Evolutionary conservation across 345 rosid genomes (phyloP).

Genomic region (Draba incana): DNA sequence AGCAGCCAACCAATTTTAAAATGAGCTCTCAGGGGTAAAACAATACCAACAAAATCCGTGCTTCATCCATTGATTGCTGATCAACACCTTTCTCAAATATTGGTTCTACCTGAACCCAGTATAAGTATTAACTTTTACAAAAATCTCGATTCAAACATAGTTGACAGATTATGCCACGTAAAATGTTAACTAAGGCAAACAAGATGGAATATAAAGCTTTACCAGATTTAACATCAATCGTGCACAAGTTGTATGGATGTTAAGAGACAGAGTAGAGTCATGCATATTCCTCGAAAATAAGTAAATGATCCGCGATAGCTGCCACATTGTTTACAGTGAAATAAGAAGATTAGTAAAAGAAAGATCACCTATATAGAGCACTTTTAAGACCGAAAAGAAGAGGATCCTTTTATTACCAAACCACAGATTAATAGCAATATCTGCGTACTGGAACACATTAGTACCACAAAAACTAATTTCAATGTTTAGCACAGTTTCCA

Average conservation of each 20-base stretch:
- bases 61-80: slow-evolving; percentile 91
- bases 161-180: slow-evolving; percentile 15
- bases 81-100: slow-evolving; percentile 95
- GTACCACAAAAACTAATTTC: slow-evolving; percentile 16
- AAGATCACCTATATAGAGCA: slow-evolving; percentile 3
- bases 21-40: slow-evolving; percentile 31
- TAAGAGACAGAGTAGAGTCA: slow-evolving; percentile 87
- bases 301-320: slow-evolving; percentile 94
- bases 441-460: slow-evolving; percentile 20
- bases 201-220: slow-evolving; percentile 35
- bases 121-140: slow-evolving; percentile 27
- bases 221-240: slow-evolving; percentile 99
- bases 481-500: slow-evolving; percentile 6
- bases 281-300: slow-evolving; percentile 97
- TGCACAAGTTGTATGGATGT: slow-evolving; percentile 95
- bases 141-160: slow-evolving; percentile 17
- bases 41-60: slow-evolving; percentile 79
- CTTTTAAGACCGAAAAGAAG: slow-evolving; percentile 15
- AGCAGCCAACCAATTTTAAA: slow-evolving; percentile 20
- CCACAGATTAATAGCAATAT: slow-evolving; percentile 20
- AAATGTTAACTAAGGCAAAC: slow-evolving; percentile 19
- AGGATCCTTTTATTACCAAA: slow-evolving; percentile 15
- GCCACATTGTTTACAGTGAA: slow-evolving; percentile 46
- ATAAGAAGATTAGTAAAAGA: slow-evolving; percentile 22
- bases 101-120: slow-evolving; percentile 82